Evolutionary conservation across 2,329 filamentous ascomycete genomes (phyloP).

Genomic region (Cordyceps fumosorosea): DNA sequence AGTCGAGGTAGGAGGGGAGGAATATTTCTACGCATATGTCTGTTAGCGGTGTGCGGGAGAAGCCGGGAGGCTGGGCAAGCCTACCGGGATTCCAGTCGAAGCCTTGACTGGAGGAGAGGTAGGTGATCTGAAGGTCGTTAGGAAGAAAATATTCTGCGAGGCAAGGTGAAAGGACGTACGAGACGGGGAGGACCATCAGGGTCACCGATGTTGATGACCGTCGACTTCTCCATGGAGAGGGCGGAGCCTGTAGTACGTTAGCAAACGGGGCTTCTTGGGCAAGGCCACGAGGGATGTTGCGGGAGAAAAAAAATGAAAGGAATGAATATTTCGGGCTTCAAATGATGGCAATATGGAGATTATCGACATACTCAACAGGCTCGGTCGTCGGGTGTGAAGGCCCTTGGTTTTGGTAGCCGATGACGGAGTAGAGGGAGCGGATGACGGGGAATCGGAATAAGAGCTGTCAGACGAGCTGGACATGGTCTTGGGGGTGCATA

Average conservation of each 20-base stretch:
- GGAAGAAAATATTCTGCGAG: neutral
- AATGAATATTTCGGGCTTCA: neutral
- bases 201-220: constrained; percentile 72
- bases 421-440: constrained; percentile 51
- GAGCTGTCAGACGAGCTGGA: constrained; percentile 39
- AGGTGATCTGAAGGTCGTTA: constrained; percentile 56
- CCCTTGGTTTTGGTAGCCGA: constrained; percentile 43
- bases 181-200: constrained; percentile 66
- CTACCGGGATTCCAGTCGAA: constrained; percentile 77
- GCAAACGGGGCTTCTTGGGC: neutral
- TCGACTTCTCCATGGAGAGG: constrained; percentile 67
- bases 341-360: neutral
- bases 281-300: neutral
- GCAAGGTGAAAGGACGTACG: constrained; percentile 38
- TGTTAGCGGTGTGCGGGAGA: constrained; percentile 5
- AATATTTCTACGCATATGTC: constrained; percentile 59
- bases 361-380: constrained; percentile 48
- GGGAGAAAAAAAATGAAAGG: neutral
- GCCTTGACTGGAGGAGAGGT: constrained; percentile 71
- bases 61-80: constrained; percentile 14
- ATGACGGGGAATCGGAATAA: constrained; percentile 38
- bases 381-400: constrained; percentile 51
- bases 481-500: constrained; percentile 38
- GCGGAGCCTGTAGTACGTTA: constrained; percentile 51
- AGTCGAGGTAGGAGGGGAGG: constrained; percentile 69